Base-by-base conservation (phyloP, 2,329 filamentous ascomycete genomes). In the Nannizziopsis arthrosporioides region DNA sequence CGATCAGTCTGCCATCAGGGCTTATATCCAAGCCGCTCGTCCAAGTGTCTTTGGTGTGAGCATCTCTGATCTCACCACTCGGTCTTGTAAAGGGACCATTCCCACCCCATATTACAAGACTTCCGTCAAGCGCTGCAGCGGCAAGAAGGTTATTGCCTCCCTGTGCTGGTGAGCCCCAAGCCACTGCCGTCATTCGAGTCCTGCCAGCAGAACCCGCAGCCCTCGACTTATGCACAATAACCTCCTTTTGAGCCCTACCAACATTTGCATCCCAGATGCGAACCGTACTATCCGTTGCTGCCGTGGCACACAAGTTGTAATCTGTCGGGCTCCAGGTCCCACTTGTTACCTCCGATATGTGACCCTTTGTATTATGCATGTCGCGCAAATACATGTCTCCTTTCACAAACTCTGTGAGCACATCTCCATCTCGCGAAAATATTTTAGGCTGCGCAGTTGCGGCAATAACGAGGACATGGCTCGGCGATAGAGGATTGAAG, bases 361-460 rank as follows among this genome's bases (percentile, higher is more conserved):
- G 92, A 1, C 92, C 92, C 63, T 95, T 96, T 3, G 92, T 98
- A 63, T 96, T 89, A 67, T 95, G 80, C 84, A 96, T 93, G 64
- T 98, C 92, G 47, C 90, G 78, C 55, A 98, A 70, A 60, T 98
- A 98, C 89, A 96, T 96, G 63, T 98, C 92, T 40, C 92, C 92
- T 68, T 98, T 98, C 56, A 88, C 83, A 55, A 94, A 96, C 61
- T 95, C 88, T 1, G 83, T 82, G 42, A 93, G 59, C 6, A 84
- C 75, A 39, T 93, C 86, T 35, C 92, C 92, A 68, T 98, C 90
- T 59, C 92, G 81, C 57, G 80, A 85, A 63, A 96, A 75, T 18
- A 98, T 81, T 64, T 88, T 89, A 10, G 90, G 86, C 64, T 96
- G 90, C 1, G 90, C 82, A 36, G 90, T 85, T 5, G 90, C 88